phyloP scores from a whole-genome alignment of 2,329 filamentous ascomycete genomes.

The Pestalotiopsis fici region DNA sequence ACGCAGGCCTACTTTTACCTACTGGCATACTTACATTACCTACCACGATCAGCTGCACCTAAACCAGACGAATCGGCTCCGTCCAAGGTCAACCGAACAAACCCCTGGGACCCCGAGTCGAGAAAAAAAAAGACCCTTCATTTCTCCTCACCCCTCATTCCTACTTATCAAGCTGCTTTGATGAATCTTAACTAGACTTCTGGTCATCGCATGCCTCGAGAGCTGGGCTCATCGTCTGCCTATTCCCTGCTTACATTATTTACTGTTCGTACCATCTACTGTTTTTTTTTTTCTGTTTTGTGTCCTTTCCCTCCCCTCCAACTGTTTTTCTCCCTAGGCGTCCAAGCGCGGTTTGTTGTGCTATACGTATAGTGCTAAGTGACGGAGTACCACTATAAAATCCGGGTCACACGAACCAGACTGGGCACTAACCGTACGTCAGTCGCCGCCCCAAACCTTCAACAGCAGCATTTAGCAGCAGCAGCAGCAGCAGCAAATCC shows the following conservation, averaged over 20 bases:
- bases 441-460: conserved; percentile 3
- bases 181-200: neutral
- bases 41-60: conserved; percentile 1
- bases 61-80: neutral
- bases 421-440: conserved; percentile 1
- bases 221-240: neutral
- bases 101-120: conserved; percentile 4
- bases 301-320: neutral
- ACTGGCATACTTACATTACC: neutral
- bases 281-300: neutral
- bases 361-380: neutral
- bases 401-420: neutral
- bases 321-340: neutral
- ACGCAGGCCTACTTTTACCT: neutral
- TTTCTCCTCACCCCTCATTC: neutral
- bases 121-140: conserved; percentile 5
- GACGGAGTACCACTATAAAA: conserved; percentile 4
- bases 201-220: neutral
- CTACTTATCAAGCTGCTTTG: neutral
- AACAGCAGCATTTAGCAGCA: neutral
- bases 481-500: neutral
- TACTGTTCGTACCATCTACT: neutral
- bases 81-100: conserved; percentile 5
- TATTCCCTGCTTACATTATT: neutral
- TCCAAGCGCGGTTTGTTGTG: neutral